phyloP scores from a whole-genome alignment of 495 filamentous ascomycete species.

The Hypoxylon crocopeplum region DNA sequence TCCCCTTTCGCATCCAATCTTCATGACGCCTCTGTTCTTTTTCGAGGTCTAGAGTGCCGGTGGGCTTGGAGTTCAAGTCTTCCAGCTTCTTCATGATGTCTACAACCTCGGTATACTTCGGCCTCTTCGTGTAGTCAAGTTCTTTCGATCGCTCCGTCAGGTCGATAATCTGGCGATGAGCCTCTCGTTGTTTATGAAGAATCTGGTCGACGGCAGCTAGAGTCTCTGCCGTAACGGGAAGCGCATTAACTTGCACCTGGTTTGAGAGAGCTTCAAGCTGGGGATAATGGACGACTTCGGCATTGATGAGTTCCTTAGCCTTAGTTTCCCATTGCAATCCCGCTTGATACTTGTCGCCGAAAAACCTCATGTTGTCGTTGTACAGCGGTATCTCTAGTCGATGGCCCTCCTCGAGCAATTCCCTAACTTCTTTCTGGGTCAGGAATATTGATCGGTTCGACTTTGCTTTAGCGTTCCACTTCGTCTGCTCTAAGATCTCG shows the following conservation, averaged over 20 bases:
- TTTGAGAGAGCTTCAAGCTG: conserved; percentile 90
- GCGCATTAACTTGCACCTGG: conserved; percentile 70
- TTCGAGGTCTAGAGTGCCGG: conserved; percentile 89
- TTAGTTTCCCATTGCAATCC: conserved; percentile 93
- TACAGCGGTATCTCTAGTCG: conserved; percentile 77
- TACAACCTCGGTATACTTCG: conserved; percentile 87
- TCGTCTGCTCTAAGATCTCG: conserved; percentile 79
- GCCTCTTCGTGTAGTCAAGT: conserved; percentile 76
- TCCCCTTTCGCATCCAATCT: conserved; percentile 99
- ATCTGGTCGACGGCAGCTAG: conserved; percentile 87
- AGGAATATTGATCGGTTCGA: conserved; percentile 66
- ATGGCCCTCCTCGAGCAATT: conserved; percentile 76
- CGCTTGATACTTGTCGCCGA: conserved; percentile 73
- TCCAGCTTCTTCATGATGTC: conserved; percentile 87
- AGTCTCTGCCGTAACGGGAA: conserved; percentile 85
- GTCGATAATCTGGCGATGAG: conserved; percentile 82
- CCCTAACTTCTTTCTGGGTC: conserved; percentile 76
- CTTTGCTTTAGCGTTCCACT: conserved; percentile 83
- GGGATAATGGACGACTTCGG: conserved; percentile 87
- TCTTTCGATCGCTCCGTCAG: conserved; percentile 80
- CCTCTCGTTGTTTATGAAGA: conserved; percentile 93
- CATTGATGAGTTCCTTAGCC: conserved; percentile 89
- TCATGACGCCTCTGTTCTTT: conserved; percentile 95
- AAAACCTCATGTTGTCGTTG: conserved; percentile 77
- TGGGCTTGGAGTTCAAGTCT: conserved; percentile 89